Conservation (phyloP, 176 grass and related monocot species). For the Musa itinerans region DNA sequence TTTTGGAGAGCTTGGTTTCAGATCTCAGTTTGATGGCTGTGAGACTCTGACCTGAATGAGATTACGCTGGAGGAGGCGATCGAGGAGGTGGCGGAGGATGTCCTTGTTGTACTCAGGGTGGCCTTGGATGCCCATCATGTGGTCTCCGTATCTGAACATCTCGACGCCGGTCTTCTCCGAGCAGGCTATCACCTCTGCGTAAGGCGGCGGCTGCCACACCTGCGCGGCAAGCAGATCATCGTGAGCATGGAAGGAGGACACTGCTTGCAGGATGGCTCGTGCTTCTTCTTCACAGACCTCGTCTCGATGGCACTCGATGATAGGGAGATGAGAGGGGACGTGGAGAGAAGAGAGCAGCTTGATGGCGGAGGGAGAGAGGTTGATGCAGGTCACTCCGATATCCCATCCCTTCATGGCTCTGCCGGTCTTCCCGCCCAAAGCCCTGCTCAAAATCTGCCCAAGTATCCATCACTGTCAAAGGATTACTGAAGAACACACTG, state of each 20-base stretch:
- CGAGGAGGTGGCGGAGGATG: constrained; percentile 46
- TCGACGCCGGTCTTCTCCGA: constrained; percentile 52
- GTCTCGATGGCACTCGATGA: constrained; percentile 57
- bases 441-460: constrained; percentile 31
- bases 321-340: constrained; percentile 4
- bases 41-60: constrained; percentile 24
- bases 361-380: not conserved
- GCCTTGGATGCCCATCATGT: constrained; percentile 51
- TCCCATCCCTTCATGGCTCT: constrained; percentile 35
- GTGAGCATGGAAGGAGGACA: not conserved
- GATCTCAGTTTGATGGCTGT: not conserved
- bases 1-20: not conserved
- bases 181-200: constrained; percentile 45
- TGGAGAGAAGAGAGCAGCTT: not conserved
- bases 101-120: constrained; percentile 55
- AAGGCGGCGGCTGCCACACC: constrained; percentile 43
- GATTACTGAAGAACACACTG: too few species aligned
- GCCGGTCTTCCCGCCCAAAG: constrained; percentile 31
- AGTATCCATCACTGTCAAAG: not conserved
- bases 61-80: constrained; percentile 23
- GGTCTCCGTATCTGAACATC: constrained; percentile 40
- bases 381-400: constrained; percentile 37
- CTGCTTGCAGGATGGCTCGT: not conserved
- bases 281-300: constrained; percentile 22
- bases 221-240: constrained; percentile 1